These are phyloP conservation scores for sweet orange (Citrus sinensis) DNA, from an alignment of 345 rosid species.

Conservation along the genomic window DNA sequence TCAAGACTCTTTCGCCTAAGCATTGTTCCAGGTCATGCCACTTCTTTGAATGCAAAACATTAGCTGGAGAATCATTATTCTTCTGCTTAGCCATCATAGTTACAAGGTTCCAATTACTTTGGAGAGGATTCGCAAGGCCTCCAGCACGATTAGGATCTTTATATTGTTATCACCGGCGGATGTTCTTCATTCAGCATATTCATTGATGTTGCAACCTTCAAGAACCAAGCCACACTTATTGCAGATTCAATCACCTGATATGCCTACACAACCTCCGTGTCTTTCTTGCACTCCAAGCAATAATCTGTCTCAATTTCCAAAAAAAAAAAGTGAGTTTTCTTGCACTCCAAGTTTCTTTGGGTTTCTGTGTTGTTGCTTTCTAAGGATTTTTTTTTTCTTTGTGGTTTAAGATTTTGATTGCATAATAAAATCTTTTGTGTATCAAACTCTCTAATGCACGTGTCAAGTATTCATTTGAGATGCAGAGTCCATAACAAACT, in stretches of 20 bases:
- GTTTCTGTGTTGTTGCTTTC: background rate
- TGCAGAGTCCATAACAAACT: background rate
- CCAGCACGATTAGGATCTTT: slow-evolving; percentile 19
- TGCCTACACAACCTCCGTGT: background rate
- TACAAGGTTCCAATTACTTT: background rate
- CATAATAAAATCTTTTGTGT: background rate
- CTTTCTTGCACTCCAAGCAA: no score
- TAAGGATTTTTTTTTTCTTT: background rate
- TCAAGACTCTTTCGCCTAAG: background rate
- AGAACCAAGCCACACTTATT: slow-evolving; percentile 13
- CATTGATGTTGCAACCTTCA: background rate
- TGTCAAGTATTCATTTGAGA: background rate
- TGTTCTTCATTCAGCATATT: slow-evolving; percentile 10
- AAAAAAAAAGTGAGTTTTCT: background rate
- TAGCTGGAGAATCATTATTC: background rate
- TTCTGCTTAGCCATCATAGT: slow-evolving; percentile 2
- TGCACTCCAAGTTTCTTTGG: background rate
- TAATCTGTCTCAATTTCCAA: background rate
- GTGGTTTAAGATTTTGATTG: background rate
- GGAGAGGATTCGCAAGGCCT: background rate
- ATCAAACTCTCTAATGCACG: background rate
- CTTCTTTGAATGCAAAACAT: background rate
- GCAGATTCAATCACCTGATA: slow-evolving; percentile 5
- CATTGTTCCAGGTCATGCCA: background rate
- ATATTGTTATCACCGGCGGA: slow-evolving; percentile 13